These are phyloP conservation scores for Geotrichum klebahnii DNA, from an alignment of 1,139 yeast genomes.

Conservation along the genomic window DNA sequence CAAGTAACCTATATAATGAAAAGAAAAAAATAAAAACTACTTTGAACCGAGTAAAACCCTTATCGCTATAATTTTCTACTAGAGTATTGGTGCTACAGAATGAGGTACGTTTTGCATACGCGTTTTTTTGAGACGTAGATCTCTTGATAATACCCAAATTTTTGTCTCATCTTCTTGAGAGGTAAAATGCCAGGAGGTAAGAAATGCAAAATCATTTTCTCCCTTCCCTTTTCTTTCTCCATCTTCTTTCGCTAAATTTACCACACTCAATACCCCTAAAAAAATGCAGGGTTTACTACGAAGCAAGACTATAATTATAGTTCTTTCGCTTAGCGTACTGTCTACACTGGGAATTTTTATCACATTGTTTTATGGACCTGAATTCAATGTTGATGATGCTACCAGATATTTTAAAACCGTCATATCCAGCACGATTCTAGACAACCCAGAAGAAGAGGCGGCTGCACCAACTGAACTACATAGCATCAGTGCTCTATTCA, in stretches of 20 bases:
- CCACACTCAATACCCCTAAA: neutral
- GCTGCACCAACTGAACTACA: neutral
- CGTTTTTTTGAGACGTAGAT: too few relatives aligned
- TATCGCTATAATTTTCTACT: too few relatives aligned
- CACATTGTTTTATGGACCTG: neutral
- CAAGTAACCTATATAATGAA: neutral
- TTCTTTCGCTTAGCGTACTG: neutral
- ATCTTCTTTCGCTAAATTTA: neutral
- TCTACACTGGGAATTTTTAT: neutral
- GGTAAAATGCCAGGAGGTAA: too few relatives aligned
- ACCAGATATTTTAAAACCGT: neutral
- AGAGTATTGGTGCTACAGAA: too few relatives aligned
- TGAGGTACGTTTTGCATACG: too few relatives aligned
- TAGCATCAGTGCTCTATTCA: neutral
- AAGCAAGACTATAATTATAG: neutral
- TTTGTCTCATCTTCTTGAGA: too few relatives aligned
- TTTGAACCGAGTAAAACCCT: too few relatives aligned
- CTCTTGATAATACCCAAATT: too few relatives aligned
- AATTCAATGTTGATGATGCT: conserved; percentile 1
- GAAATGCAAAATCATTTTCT: neutral
- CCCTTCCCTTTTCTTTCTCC: neutral
- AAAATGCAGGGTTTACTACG: neutral
- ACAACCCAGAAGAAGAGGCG: neutral
- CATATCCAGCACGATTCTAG: neutral
- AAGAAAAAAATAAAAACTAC: neutral